These are phyloP conservation scores for Lipomyces sp. DNA, from an alignment of 805 yeast species.

Conservation along the genomic window DNA sequence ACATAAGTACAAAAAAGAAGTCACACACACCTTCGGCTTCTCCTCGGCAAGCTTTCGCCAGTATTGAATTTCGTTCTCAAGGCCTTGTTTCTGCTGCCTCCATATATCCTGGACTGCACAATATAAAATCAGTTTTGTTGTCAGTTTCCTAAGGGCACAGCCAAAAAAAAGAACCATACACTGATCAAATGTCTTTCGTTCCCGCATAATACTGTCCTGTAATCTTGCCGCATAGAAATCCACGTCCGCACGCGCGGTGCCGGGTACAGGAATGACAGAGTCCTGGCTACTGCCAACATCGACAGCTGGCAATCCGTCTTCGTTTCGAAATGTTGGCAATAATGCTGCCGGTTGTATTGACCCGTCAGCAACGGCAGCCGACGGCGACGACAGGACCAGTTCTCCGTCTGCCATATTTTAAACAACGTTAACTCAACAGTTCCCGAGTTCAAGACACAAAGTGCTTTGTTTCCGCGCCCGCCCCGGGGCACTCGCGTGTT, in stretches of 20 bases:
- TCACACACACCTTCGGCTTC: neutral
- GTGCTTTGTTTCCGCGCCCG: too few relatives aligned
- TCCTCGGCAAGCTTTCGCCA: constrained; percentile 21
- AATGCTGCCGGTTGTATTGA: neutral
- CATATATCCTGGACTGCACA: constrained; percentile 24
- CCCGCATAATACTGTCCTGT: constrained; percentile 31
- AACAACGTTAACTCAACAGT: neutral
- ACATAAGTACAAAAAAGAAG: neutral
- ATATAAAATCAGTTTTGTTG: neutral
- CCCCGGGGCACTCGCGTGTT: too few relatives aligned
- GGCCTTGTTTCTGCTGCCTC: constrained; percentile 28
- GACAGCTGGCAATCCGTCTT: neutral
- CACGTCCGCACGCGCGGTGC: constrained; percentile 33
- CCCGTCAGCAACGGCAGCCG: neutral
- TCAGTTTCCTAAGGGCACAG: neutral
- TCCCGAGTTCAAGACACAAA: too few relatives aligned
- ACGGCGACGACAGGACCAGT: neutral
- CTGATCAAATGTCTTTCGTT: constrained; percentile 28
- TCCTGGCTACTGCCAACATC: constrained; percentile 16
- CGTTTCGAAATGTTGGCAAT: neutral
- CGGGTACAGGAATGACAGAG: constrained; percentile 16
- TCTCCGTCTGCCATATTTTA: neutral
- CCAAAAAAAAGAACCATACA: constrained; percentile 8
- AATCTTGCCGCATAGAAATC: constrained; percentile 32
- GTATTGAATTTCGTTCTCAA: constrained; percentile 28